phyloP scores from a whole-genome alignment of 345 rosid species.

The Eucalyptus erythrocorys region DNA sequence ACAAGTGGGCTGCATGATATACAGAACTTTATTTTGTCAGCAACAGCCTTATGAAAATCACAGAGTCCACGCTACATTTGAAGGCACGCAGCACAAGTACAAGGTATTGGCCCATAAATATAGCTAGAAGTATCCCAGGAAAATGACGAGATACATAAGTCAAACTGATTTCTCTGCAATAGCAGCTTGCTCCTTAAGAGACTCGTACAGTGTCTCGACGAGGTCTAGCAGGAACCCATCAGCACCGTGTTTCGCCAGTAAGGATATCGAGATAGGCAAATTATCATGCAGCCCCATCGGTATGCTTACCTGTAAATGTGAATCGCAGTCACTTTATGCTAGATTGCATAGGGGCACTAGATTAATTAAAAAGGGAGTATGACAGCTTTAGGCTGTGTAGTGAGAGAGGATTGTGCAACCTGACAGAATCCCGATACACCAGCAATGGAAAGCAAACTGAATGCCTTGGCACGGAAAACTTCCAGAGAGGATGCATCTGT shows the following conservation, averaged over 20 bases:
- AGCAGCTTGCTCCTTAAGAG: background rate
- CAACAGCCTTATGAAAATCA: background rate
- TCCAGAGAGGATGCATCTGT: conserved; percentile 43
- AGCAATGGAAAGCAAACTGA: conserved; percentile 61
- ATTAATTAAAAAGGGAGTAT: background rate
- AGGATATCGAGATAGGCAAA: background rate
- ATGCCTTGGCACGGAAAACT: conserved; percentile 43
- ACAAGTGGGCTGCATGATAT: background rate
- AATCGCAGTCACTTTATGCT: background rate
- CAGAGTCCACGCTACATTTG: background rate
- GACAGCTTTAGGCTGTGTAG: background rate
- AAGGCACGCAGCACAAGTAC: background rate
- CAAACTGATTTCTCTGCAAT: background rate
- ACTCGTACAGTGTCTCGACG: background rate
- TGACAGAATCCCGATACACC: conserved; percentile 91
- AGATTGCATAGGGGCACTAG: background rate
- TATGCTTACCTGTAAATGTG: conserved; percentile 32
- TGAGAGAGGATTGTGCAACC: conserved; percentile 11
- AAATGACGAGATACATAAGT: background rate
- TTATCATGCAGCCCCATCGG: background rate
- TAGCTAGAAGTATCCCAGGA: background rate
- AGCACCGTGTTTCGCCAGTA: background rate
- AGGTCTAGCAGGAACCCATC: background rate
- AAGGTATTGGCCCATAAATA: background rate
- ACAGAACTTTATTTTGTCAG: background rate